A percentile compares a stretch with the other conserved stretches of the same genome.
Evolutionary conservation across 2,329 filamentous ascomycete species (phyloP).

Genomic region (Parasarocladium wereldwijsianum): DNA sequence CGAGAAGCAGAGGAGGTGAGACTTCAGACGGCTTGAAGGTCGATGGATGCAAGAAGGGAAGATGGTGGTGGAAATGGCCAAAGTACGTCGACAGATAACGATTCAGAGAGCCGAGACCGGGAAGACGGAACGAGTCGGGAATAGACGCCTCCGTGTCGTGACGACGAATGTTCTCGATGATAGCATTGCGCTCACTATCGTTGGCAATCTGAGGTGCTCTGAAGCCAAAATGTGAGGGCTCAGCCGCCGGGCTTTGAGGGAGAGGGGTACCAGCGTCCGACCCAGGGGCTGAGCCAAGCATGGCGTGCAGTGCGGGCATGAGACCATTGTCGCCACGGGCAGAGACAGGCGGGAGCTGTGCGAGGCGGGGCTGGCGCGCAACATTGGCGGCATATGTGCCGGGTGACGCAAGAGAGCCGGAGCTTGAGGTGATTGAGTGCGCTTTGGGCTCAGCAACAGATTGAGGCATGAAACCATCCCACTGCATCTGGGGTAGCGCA

Average conservation of each 20-base stretch:
- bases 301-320: conserved; percentile 52
- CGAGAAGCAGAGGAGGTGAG: conserved; percentile 71
- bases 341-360: conserved; percentile 54
- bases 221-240: conserved; percentile 48
- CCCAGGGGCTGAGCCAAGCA: conserved; percentile 56
- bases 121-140: conserved; percentile 79
- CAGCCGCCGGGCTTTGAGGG: conserved; percentile 58
- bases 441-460: conserved; percentile 57
- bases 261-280: conserved; percentile 56
- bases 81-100: conserved; percentile 93
- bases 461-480: conserved; percentile 76
- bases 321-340: conserved; percentile 46
- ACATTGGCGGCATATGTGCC: conserved; percentile 45
- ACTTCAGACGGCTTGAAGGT: conserved; percentile 73
- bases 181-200: conserved; percentile 73
- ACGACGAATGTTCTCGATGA: conserved; percentile 73
- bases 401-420: conserved; percentile 54
- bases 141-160: conserved; percentile 72
- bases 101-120: conserved; percentile 67
- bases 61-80: conserved; percentile 88
- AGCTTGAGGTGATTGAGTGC: conserved; percentile 55
- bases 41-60: conserved; percentile 87
- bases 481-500: conserved; percentile 73
- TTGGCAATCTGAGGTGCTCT: conserved; percentile 66
- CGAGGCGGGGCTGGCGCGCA: conserved; percentile 40